Percentiles rank a stretch among this genome's conserved stretches.
Conservation (phyloP, 2,329 filamentous ascomycete species). For the Chrysoporthe deuterocubensis region DNA sequence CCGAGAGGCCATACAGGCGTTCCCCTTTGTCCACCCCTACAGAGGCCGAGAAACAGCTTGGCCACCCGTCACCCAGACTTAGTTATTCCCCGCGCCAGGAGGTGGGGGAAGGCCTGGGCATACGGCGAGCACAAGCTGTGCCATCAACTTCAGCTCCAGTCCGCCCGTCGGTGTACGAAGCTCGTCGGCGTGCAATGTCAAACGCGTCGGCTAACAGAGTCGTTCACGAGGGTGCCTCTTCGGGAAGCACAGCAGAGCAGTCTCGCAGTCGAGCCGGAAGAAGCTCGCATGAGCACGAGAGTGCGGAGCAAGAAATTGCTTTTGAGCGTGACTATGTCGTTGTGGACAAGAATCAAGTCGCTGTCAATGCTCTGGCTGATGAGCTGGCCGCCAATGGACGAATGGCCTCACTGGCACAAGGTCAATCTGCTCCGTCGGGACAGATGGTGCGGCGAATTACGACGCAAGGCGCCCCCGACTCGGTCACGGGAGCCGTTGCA, state of each 20-base stretch:
- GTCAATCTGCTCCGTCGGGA: constrained; percentile 58
- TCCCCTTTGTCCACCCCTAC: constrained; percentile 50
- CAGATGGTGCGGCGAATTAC: constrained; percentile 76
- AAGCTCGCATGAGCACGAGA: constrained; percentile 61
- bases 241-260: constrained; percentile 25
- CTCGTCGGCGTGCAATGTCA: constrained; percentile 45
- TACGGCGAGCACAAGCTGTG: constrained; percentile 51
- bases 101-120: constrained; percentile 53
- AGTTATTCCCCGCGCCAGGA: constrained; percentile 53
- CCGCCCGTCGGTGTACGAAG: constrained; percentile 43
- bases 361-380: constrained; percentile 96
- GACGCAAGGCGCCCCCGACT: constrained; percentile 73
- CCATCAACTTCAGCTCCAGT: constrained; percentile 55
- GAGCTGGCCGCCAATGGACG: constrained; percentile 86
- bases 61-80: constrained; percentile 38
- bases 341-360: constrained; percentile 91
- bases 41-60: constrained; percentile 39
- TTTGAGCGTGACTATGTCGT: constrained; percentile 95
- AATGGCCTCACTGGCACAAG: constrained; percentile 54
- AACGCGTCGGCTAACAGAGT: constrained; percentile 44
- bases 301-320: constrained; percentile 82
- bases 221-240: constrained; percentile 40
- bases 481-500: constrained; percentile 70
- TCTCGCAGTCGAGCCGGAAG: constrained; percentile 15
- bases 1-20: constrained; percentile 46